phyloP scores from a whole-genome alignment of 495 filamentous ascomycete species.

The Sporormia fimetaria region DNA sequence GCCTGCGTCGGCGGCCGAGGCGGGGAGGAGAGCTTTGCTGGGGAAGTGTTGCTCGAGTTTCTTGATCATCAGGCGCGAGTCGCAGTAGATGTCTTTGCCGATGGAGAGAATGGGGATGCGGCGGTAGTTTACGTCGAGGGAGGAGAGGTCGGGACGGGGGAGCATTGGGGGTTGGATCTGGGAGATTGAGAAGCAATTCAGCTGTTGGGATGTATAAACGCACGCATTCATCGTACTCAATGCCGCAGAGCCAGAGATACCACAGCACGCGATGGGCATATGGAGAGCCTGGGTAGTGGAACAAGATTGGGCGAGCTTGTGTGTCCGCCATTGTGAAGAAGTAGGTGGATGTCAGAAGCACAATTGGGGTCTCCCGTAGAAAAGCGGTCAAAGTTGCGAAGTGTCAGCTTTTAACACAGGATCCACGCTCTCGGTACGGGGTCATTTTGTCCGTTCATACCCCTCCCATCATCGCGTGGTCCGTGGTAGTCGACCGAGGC shows the following conservation, averaged over 20 bases:
- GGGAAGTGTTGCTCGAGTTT: constrained; percentile 19
- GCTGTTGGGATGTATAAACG: constrained; percentile 4
- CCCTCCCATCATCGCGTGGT: too few relatives aligned
- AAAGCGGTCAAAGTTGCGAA: too few relatives aligned
- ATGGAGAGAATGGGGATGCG: constrained; percentile 51
- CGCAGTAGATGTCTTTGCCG: constrained; percentile 30
- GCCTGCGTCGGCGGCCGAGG: not conserved
- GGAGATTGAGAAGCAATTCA: constrained; percentile 40
- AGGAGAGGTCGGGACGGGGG: constrained; percentile 26
- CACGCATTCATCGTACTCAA: constrained; percentile 48
- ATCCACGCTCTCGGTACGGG: too few relatives aligned
- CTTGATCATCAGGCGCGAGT: constrained; percentile 41
- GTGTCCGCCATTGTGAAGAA: too few relatives aligned
- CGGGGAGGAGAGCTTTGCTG: not conserved
- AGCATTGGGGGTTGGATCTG: constrained; percentile 40
- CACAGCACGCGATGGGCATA: constrained; percentile 46
- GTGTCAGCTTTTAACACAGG: too few relatives aligned
- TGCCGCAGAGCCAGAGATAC: constrained; percentile 49
- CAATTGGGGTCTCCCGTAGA: too few relatives aligned
- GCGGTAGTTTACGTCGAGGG: constrained; percentile 31
- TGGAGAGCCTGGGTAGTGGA: constrained; percentile 47
- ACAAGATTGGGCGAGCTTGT: too few relatives aligned
- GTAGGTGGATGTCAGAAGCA: too few relatives aligned
- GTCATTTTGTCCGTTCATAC: too few relatives aligned
- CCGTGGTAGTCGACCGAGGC: too few relatives aligned